Conservation (phyloP, 108 stramenopile genomes). For the Nitzschia sp. region DNA sequence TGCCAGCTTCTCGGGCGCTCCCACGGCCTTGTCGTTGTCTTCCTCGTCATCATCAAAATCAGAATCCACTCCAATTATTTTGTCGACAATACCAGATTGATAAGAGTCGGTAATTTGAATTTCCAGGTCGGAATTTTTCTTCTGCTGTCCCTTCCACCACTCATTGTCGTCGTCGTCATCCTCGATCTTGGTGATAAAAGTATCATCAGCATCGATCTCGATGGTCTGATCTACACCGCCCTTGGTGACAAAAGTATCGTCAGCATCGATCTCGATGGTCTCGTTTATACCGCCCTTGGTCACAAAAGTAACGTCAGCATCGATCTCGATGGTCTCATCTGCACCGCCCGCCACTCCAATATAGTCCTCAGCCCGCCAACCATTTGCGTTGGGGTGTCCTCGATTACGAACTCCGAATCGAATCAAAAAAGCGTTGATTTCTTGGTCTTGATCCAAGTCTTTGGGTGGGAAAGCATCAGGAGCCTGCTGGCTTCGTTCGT, state of each 20-base stretch:
- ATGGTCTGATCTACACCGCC: not conserved
- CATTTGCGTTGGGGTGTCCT: constrained; percentile 3
- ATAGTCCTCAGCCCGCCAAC: not conserved
- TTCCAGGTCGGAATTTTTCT: not conserved
- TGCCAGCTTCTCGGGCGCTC: not conserved
- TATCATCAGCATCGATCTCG: not conserved
- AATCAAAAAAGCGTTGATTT: constrained; percentile 26
- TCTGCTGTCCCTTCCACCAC: constrained; percentile 20
- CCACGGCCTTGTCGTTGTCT: not conserved
- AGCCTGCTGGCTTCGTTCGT: not conserved
- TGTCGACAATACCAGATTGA: not conserved
- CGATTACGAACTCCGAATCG: constrained; percentile 14
- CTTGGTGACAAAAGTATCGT: constrained; percentile 16
- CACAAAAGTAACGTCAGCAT: not conserved
- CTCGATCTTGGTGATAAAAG: no score
- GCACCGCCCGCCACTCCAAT: not conserved
- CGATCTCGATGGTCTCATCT: not conserved
- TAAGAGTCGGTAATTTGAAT: not conserved
- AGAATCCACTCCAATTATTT: not conserved
- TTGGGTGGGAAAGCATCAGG: not conserved
- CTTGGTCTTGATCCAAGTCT: constrained; percentile 28
- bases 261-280: constrained; percentile 21
- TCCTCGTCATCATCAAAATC: not conserved
- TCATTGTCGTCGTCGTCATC: constrained; percentile 14
- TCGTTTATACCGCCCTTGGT: not conserved